Evolutionary conservation across 306 rosid genomes (phyloP), one percentile per base, ranked within the genome.

Genomic region (Dicorynia guianensis): DNA sequence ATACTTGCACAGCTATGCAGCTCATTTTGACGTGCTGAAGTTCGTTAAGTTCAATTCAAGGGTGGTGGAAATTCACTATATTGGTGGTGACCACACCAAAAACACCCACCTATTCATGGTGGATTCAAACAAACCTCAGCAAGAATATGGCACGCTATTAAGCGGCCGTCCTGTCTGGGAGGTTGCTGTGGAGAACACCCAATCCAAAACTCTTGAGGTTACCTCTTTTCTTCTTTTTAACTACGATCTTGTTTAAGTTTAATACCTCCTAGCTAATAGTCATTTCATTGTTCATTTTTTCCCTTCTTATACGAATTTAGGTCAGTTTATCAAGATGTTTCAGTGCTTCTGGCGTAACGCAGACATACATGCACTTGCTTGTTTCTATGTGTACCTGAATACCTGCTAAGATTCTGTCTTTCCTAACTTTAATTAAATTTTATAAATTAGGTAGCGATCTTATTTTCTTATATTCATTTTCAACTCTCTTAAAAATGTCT

Each of bases 1-100:
- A 3, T 90, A 90, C 75, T 76, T 90, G 82, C 30, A 80, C 67
- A 48, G 59, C 74, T 90, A 87, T 66, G 87, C 87, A 50, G 65
- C 74, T 7, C 88, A 84, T 67, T 87, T 86, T 61, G 88, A 90
- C 78, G 75, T 90, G 38, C 56, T 84, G 35, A 86, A 72, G 56
- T 34, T 74, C 30, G 49, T 87, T 63, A 81, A 65, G 77, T 84
- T 87, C 71, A 83, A 84, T 40, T 86, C 89, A 0, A 87, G 19
- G 63, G 93, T 85, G 30, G 82, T 87, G 0, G 85, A 75, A 33
- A 46, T 90, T 65, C 89, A 79, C 9, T 87, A 72, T 36, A 53
- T 81, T 15, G 84, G 84, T 38, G 50, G 8, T 17, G 6, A 44
- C 3, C 55, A 13, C 19, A 11, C 55, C 14, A 14, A 60, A 67